Base-by-base conservation (phyloP, 306 rosid species). In the Senna siamea region DNA sequence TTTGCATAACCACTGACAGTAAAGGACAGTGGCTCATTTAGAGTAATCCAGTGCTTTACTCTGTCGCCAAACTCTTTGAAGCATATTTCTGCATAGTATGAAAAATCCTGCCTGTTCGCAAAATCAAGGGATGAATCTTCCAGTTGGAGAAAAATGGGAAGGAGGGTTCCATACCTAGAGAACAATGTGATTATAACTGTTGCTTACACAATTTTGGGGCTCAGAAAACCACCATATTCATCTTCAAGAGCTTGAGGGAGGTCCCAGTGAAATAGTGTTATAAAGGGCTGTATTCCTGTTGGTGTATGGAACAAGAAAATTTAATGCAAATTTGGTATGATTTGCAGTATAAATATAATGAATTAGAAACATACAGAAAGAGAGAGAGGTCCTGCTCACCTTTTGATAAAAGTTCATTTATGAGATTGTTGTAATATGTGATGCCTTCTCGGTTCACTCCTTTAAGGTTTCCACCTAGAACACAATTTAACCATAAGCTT, bases 11-110 rank as follows among this genome's bases (percentile, higher is more conserved):
- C 91, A 5, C 0, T 9, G 1, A 70, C 54, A 44, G 68, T 79
- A 54, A 78, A 78, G 0, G 78, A 72, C 23, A 63, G 22, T n/a
- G 96, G 96, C 78, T 90, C 96, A 23, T 90, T 90, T 30, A 85
- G 44, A 2, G 96, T 87, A 50, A 86, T 76, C 96, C 96, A 90
- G 56, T 84, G 75, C 84, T 90, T 90, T 47, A 90, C 92, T 52
- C 89, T 75, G 69, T 90, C 90, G 5, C 96, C 96, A 66, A 90
- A 90, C 59, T 84, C 82, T 78, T 77, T 76, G 43, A 82, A 90
- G 78, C 96, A 90, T 2, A 90, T 61, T 26, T 90, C 89, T 46
- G 87, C 92, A 57, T 85, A 89, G 73, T 82, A 46, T 8, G 76
- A 72, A 57, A 70, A 90, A 57, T 90, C 89, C 54, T 67, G 58